Evolutionary conservation across 257 asterid genomes (phyloP), one percentile per base, ranked within the genome.

Genomic region (Ilex aquifolium): DNA sequence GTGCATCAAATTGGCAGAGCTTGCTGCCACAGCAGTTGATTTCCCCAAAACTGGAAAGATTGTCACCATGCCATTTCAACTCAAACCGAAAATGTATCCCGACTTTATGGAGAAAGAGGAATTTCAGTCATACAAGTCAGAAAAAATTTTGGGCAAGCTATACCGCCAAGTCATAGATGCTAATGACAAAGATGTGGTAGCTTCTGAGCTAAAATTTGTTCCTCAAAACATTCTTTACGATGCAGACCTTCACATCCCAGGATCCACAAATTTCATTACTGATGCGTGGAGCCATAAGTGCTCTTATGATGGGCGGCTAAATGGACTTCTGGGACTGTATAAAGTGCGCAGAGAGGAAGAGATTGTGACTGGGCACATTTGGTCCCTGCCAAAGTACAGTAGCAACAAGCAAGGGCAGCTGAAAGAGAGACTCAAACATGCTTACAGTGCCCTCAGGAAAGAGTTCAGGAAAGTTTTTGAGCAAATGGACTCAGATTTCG

Each of bases 21-120:
- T 93, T 29, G 99, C 99, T 27, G 95, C 97, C 0, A 74, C 79
- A 31, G 99, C 95, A 0, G 96, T 93, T 60, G 99, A 93, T 74
- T 93, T 87, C 71, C 97, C 96, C 2, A 93, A 93, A 80, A 93
- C 97, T 9, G 99, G 96, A 52, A 84, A 78, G 70, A 32, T 84
- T 16, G 97, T 82, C 64, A 65, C 16, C 31, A 77, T 90, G 92
- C 99, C 96, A 0, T 2, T 56, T 12, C 79, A 63, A 0, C 75
- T 79, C 59, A 90, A 76, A 80, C 96, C 99, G 7, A 80, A 85
- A 68, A 17, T 78, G 73, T 90, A 93, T 74, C 99, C 99, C 0
- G 97, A 90, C 64, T 87, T 90, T 60, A 90, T 90, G 96, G 97
- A 85, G 57, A 93, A 93, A 59, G 95, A 82, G 60, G 81, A 78